Percentiles rank a stretch among this genome's conserved stretches.
Conservation (phyloP, 140 eudicot species). For the Senecio squalidus region DNA sequence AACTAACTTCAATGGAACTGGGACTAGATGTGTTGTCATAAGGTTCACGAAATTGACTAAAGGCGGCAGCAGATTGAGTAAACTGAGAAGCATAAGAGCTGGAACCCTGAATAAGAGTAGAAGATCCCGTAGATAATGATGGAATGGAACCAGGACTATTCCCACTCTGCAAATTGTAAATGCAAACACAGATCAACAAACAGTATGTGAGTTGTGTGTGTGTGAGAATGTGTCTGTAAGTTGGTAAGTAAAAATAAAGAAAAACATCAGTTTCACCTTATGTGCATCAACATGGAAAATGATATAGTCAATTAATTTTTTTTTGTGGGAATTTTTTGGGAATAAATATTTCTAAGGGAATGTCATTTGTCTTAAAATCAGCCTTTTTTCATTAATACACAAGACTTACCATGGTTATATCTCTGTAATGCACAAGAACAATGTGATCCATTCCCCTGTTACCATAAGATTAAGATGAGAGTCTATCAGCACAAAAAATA, state of each 20-base stretch:
- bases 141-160: conserved; percentile 41
- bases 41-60: conserved; percentile 41
- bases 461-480: conserved; percentile 19
- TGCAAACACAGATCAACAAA: background rate
- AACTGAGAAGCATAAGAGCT: conserved; percentile 42
- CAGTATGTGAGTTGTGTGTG: background rate
- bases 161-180: conserved; percentile 45
- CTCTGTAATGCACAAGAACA: conserved; percentile 98
- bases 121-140: conserved; percentile 41
- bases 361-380: conserved; percentile 1
- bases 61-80: conserved; percentile 35
- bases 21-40: conserved; percentile 58
- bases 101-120: conserved; percentile 55
- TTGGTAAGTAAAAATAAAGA: background rate
- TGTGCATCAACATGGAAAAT: background rate
- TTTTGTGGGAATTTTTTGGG: conserved; percentile 6
- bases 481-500: background rate
- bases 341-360: background rate
- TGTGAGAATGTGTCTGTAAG: background rate
- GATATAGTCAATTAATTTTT: conserved; percentile 1
- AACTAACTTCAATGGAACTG: conserved; percentile 62
- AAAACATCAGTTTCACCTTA: background rate
- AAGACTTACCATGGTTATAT: conserved; percentile 60
- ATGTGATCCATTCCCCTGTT: conserved; percentile 86
- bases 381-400: background rate